phyloP scores from a whole-genome alignment of 495 filamentous ascomycete genomes.

The Choiromyces venosus region DNA sequence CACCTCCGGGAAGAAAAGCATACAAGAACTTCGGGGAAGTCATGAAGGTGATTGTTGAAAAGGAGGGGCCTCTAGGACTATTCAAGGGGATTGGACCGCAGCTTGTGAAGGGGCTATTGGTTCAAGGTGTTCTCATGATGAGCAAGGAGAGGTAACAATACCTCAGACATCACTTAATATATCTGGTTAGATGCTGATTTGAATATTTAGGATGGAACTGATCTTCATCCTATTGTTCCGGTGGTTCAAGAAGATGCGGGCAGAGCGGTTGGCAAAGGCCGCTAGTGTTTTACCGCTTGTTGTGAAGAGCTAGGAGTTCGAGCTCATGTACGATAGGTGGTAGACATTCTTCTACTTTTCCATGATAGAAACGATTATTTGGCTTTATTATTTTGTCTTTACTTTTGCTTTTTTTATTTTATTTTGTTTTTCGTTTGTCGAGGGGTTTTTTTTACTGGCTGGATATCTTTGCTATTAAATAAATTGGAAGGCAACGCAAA shows the following conservation, averaged over 20 bases:
- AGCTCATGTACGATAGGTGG: background rate
- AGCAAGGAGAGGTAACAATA: slow-evolving; percentile 79
- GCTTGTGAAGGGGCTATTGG: slow-evolving; percentile 83
- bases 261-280: slow-evolving; percentile 60
- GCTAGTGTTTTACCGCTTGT: slow-evolving; percentile 46
- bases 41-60: slow-evolving; percentile 83
- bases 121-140: slow-evolving; percentile 98
- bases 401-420: background rate
- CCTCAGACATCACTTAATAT: slow-evolving; percentile 32
- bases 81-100: slow-evolving; percentile 98
- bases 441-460: background rate
- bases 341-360: background rate
- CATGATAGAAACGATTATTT: background rate
- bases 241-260: slow-evolving; percentile 65
- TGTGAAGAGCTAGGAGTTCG: slow-evolving; percentile 34
- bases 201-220: slow-evolving; percentile 68
- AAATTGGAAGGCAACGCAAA: background rate
- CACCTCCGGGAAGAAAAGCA: slow-evolving; percentile 80
- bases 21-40: slow-evolving; percentile 95
- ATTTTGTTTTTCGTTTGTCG: background rate
- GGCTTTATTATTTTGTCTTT: background rate
- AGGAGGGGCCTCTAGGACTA: slow-evolving; percentile 73
- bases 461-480: background rate
- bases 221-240: slow-evolving; percentile 81
- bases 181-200: background rate